Base-by-base conservation (phyloP, 768 basidiomycete genomes). In the Collybia sordida region DNA sequence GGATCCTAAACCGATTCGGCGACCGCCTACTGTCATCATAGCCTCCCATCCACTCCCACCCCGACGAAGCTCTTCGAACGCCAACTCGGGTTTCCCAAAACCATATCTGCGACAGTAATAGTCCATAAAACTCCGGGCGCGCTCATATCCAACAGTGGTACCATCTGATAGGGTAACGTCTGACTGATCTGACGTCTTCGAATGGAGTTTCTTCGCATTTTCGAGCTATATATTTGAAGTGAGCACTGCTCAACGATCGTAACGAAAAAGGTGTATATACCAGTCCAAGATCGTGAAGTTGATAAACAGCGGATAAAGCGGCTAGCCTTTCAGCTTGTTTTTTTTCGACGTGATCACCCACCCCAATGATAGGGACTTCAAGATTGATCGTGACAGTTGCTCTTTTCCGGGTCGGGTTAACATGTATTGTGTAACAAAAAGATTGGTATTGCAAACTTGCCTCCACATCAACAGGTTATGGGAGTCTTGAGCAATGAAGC, bases 61-160 rank as follows among this genome's bases (percentile, higher is more conserved):
- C 36, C 61, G 57, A 18, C 50, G 52, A 14, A 52, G 14, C 54
- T 73, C 72, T 1, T 71, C 66, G 51, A 79, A 87, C 12, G 76
- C 74, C 52, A 96, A 68, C 42, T 89, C 86, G 2, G 92, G 91
- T 54, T 79, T 81, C 8, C 77, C 73, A 60, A 94, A 94, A 21
- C 72, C 71, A 64, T 83, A 97, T 28, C 83, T 77, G 39, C 83
- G 80, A 63, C 93, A 96, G 60, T 98, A 98, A 65, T 89, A 98
- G 55, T 95, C 94, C 87, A 97, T 94, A 73, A 98, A 98, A 52
- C 80, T 82, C 42, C 87, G 82, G 3, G 93, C 92, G 45, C 79
- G 78, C 45, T 91, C 89, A 44, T 85, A 85, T 6, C 71, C 71
- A 54, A 94, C 79, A 18, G 68, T 59, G 9, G 81, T 75, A 21